Base-by-base conservation (phyloP, 2,329 filamentous ascomycete genomes). In the Cordyceps cicadae region DNA sequence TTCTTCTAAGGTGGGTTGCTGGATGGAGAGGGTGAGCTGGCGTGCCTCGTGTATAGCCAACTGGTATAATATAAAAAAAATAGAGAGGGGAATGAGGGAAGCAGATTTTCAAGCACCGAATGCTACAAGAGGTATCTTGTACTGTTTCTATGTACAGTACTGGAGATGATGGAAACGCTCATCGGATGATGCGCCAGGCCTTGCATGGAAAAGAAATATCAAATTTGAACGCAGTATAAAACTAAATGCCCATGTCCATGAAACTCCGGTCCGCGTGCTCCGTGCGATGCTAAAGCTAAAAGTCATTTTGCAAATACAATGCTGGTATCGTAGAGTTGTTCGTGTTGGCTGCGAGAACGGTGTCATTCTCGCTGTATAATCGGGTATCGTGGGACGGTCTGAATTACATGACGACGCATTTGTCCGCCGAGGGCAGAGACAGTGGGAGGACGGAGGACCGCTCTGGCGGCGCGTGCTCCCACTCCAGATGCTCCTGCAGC, bases 1-100 rank as follows among this genome's bases (percentile, higher is more conserved):
- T 97, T 97, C 78, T 96, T 96, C 75, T 97, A 72, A 78, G 7
- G 2, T 6, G 34, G 39, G 17, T 15, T 7, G 12, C 5, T 17
- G 9, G 34, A 41, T 17, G 17, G 43, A 21, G 49, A 24, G 6
- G 29, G 41, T 3, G 29, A 32, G 41, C 29, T 24, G 19, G 5
- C 19, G 26, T 45, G 19, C 2, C 17, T 29, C 29, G 29, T 29
- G 29, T 29, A 51, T 58, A 58, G 55, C 55, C 21, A 45, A 51
- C 43, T 17, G 55, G 37, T 59, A 59, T 45, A 51, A 34, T 59
- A 37, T 41, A 34, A 34, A 46, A 24, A 24, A 55, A 55, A 3
- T 34, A 46, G 43, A 55, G 2, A 53, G 15, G 50, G 50, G 6
- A 5, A 14, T 3, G 32, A n/a, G 1, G 24, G 29, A 15, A 17